Conservation (phyloP, 805 yeast species). For the Wickerhamiella bombiphila region DNA sequence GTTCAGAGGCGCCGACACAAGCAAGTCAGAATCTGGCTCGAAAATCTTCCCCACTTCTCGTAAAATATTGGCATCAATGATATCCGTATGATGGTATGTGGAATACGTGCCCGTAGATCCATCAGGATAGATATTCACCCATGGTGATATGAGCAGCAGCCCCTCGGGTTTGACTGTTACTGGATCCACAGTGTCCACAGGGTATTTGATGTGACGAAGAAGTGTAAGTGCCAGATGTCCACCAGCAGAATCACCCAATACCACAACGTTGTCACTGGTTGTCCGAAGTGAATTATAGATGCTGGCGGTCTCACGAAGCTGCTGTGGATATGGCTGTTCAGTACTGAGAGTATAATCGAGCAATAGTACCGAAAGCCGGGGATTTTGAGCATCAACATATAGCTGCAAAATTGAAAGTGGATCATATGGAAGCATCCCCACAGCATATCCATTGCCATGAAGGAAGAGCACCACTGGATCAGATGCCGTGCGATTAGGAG, state of each 20-base stretch:
- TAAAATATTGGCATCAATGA: constrained; percentile 1
- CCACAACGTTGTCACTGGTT: constrained; percentile 12
- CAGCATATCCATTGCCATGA: constrained; percentile 19
- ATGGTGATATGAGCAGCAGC: constrained; percentile 3
- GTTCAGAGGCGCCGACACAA: neutral
- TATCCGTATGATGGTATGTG: neutral
- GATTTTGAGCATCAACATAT: constrained; percentile 4
- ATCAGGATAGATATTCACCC: constrained; percentile 1
- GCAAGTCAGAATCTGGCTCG: neutral
- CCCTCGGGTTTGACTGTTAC: constrained; percentile 1
- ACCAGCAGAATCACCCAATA: constrained; percentile 24
- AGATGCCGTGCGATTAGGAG: constrained; percentile 7
- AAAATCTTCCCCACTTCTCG: neutral
- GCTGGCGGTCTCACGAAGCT: constrained; percentile 16
- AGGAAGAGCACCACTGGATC: constrained; percentile 16
- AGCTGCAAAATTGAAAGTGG: constrained; percentile 3
- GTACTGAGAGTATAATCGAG: constrained; percentile 20
- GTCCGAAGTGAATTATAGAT: constrained; percentile 14
- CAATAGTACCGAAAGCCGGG: constrained; percentile 15
- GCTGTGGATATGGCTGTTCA: constrained; percentile 18
- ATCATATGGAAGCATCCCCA: constrained; percentile 6
- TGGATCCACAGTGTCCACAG: constrained; percentile 3
- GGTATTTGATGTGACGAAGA: constrained; percentile 2
- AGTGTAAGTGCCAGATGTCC: constrained; percentile 17
- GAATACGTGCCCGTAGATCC: neutral